Evolutionary conservation across 106 monocot species (phyloP).

Genomic region (Gastrodia elata): DNA sequence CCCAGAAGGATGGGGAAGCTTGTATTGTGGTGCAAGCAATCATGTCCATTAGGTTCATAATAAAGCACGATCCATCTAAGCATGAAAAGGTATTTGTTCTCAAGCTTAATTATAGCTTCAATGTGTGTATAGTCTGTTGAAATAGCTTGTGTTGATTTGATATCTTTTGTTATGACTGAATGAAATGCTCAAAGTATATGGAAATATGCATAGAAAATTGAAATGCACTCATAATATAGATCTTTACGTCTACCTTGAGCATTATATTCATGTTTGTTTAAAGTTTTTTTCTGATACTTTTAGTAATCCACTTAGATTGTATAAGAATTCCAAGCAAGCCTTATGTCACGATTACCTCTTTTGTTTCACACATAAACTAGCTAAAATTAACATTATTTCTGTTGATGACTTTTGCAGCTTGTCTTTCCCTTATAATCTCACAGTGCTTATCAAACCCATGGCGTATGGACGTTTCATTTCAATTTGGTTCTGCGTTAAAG

Average conservation of each 20-base stretch:
- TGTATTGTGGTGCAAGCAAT: slow-evolving; percentile 87
- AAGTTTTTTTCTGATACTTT: neutral
- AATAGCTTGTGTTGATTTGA: slow-evolving; percentile 1
- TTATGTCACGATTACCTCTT: neutral
- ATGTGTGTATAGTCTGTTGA: neutral
- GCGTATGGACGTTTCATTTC: neutral
- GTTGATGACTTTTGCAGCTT: neutral
- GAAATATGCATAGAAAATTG: neutral
- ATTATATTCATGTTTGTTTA: neutral
- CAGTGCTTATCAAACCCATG: neutral
- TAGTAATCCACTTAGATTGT: neutral
- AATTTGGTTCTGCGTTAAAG: too few relatives aligned
- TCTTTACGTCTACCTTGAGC: neutral
- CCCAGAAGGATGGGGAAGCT: slow-evolving; percentile 45
- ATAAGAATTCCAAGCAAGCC: neutral
- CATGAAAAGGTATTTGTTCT: slow-evolving; percentile 65
- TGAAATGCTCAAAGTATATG: neutral
- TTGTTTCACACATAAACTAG: neutral
- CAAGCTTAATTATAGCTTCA: neutral
- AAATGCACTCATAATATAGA: neutral
- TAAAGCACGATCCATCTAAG: slow-evolving; percentile 52
- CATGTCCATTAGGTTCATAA: slow-evolving; percentile 72
- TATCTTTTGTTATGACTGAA: neutral
- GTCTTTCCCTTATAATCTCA: neutral
- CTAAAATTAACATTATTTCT: neutral